A percentile compares a stretch with the other conserved stretches of the same genome.
Evolutionary conservation across 345 rosid genomes (phyloP).

Genomic region (Gossypioides kirkii): DNA sequence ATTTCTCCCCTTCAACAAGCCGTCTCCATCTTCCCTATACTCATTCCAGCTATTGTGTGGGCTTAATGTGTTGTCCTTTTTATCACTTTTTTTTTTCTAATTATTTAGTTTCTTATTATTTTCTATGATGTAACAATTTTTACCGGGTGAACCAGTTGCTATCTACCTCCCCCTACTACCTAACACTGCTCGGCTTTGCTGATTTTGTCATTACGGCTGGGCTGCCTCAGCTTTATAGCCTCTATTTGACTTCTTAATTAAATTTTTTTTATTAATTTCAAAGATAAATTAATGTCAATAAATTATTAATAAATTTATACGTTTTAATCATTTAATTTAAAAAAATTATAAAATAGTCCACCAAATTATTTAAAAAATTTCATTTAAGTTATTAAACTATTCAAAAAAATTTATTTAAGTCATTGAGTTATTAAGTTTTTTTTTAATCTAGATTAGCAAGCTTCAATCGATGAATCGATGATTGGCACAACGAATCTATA

Average conservation of each 20-base stretch:
- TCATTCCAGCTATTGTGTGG: conserved; percentile 15
- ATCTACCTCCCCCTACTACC: too few relatives aligned
- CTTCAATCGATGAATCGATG: too few relatives aligned
- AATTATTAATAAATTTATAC: too few relatives aligned
- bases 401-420: too few relatives aligned
- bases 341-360: too few relatives aligned
- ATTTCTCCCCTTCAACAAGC: conserved; percentile 51
- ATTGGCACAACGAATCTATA: too few relatives aligned
- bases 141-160: not conserved
- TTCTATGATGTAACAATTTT: not conserved
- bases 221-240: not conserved
- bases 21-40: conserved; percentile 32
- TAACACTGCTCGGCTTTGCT: not conserved
- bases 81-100: not conserved
- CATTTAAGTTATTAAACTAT: too few relatives aligned
- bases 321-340: too few relatives aligned
- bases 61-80: not conserved
- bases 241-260: not conserved
- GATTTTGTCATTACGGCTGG: not conserved
- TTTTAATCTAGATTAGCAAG: too few relatives aligned
- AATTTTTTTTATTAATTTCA: too few relatives aligned
- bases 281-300: too few relatives aligned
- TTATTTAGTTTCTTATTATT: not conserved
- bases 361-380: rapidly evolving
- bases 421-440: rapidly evolving